Evolutionary conservation across 2,329 filamentous ascomycete species (phyloP), one percentile per base, ranked within the genome.

Genomic region (Trichoderma endophyticum): DNA sequence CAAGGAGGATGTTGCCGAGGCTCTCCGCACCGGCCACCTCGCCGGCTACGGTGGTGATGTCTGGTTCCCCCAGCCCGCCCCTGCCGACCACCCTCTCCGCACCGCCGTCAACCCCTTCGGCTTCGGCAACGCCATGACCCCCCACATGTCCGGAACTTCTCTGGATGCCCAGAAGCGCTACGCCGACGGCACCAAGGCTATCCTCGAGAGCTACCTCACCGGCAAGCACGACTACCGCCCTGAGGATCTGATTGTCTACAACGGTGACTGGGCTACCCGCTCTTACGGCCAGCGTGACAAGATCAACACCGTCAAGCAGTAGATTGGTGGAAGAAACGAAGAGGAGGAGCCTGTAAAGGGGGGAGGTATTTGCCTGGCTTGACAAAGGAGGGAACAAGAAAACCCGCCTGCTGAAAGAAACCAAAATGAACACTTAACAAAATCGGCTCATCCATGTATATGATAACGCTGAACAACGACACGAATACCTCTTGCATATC

Each of bases 121-220:
- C 77, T 96, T 95, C 80, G 96, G 96, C 81, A 98, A 98, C 86
- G 96, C 95, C 85, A 99, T 96, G 93, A 95, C 98, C 73, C 94
- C 96, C 71, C 96, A 98, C 90, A 97, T 98, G 94, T 97, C 94
- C 14, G 96, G 96, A 81, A 98, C 95, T 72, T 97, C 95, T n/a
- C 92, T 99, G 81, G 96, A 99, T 81, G 96, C 96, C 73, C 96
- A 99, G 88, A 91, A 93, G 85, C 90, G 94, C 76, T 97, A 97
- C 81, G 93, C 94, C 79, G 87, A 91, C 75, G 94, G 94, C 78
- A 92, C 90, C 83, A 97, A 98, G 92, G 84, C 87, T 76, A 98
- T 99, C 81, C 87, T 99, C 73, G 88, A 95, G 76, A 94, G 91
- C 84, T 99, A 98, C 89, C 93, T 97, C 82, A 89, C 87, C 76